phyloP scores from a whole-genome alignment of 2,329 filamentous ascomycete species.

The Zopfia rhizophila region DNA sequence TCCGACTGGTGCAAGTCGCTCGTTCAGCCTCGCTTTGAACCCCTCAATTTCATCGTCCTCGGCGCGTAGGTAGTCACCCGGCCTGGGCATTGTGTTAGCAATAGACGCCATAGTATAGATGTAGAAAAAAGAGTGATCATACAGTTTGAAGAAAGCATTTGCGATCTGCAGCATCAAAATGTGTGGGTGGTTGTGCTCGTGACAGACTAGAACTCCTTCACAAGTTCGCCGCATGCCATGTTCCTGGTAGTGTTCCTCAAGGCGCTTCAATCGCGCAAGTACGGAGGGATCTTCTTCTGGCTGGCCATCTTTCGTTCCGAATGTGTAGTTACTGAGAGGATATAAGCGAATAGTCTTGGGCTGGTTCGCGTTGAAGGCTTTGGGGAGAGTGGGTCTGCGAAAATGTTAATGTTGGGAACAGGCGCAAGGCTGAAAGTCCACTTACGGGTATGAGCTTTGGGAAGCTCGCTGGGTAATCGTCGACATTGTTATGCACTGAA shows the following conservation, averaged over 20 bases:
- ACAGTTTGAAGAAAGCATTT: slow-evolving; percentile 98
- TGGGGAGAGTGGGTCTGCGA: slow-evolving; percentile 75
- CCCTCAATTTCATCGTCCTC: slow-evolving; percentile 92
- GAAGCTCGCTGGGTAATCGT: slow-evolving; percentile 81
- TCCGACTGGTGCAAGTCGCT: slow-evolving; percentile 91
- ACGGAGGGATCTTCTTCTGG: slow-evolving; percentile 98
- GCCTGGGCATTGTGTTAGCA: slow-evolving; percentile 57
- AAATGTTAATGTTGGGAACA: slow-evolving; percentile 5
- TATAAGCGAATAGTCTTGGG: slow-evolving; percentile 90
- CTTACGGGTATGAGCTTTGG: slow-evolving; percentile 77
- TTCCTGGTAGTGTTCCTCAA: slow-evolving; percentile 93
- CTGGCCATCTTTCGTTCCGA: slow-evolving; percentile 97
- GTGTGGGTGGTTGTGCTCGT: slow-evolving; percentile 98
- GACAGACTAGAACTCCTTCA: slow-evolving; percentile 96
- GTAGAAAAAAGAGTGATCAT: slow-evolving; percentile 35
- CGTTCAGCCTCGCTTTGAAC: slow-evolving; percentile 94
- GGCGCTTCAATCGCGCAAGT: slow-evolving; percentile 86
- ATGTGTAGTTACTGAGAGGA: slow-evolving; percentile 97
- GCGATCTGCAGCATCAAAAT: slow-evolving; percentile 99
- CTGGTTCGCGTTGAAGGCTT: slow-evolving; percentile 88
- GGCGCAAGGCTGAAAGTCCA: slow-evolving; percentile 12
- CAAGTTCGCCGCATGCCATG: slow-evolving; percentile 98
- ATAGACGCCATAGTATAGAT: not conserved
- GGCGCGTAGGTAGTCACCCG: slow-evolving; percentile 90
- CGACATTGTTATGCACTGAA: slow-evolving; percentile 72